phyloP scores from a whole-genome alignment of 2,329 filamentous ascomycete species.

The Falciphora oryzae region DNA sequence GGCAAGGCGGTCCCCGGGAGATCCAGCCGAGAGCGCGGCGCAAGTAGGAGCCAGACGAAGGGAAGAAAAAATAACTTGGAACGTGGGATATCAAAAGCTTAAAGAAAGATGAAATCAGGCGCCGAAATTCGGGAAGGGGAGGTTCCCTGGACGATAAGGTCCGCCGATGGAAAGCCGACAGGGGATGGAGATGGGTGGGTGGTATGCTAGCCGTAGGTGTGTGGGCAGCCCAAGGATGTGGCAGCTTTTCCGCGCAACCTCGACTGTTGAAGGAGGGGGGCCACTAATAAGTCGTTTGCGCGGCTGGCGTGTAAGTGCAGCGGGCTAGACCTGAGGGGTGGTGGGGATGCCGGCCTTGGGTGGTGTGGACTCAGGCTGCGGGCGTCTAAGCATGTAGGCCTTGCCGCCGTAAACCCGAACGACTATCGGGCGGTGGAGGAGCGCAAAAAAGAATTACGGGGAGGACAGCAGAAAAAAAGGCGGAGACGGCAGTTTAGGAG shows the following conservation, averaged over 20 bases:
- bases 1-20: slow-evolving; percentile 5
- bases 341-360: background rate
- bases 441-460: slow-evolving; percentile 1
- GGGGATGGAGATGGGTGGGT: slow-evolving; percentile 1
- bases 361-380: slow-evolving; percentile 4
- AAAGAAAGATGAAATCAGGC: slow-evolving; percentile 4
- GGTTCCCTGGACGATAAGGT: background rate
- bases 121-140: background rate
- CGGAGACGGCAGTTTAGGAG: background rate
- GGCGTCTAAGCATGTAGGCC: slow-evolving; percentile 5
- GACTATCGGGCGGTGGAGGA: background rate
- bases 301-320: slow-evolving; percentile 5
- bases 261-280: slow-evolving; percentile 6
- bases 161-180: background rate
- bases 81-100: slow-evolving; percentile 5
- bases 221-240: background rate
- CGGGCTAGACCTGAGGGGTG: slow-evolving; percentile 1
- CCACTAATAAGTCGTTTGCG: slow-evolving; percentile 10
- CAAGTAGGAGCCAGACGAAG: background rate
- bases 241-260: background rate
- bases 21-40: slow-evolving; percentile 5
- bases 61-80: background rate
- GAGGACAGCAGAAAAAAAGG: slow-evolving; percentile 4
- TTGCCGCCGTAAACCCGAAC: slow-evolving; percentile 1
- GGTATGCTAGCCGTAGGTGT: background rate